Base-by-base conservation (phyloP, 1,284 basidiomycete genomes). In the Fomitopsis pinicola region DNA sequence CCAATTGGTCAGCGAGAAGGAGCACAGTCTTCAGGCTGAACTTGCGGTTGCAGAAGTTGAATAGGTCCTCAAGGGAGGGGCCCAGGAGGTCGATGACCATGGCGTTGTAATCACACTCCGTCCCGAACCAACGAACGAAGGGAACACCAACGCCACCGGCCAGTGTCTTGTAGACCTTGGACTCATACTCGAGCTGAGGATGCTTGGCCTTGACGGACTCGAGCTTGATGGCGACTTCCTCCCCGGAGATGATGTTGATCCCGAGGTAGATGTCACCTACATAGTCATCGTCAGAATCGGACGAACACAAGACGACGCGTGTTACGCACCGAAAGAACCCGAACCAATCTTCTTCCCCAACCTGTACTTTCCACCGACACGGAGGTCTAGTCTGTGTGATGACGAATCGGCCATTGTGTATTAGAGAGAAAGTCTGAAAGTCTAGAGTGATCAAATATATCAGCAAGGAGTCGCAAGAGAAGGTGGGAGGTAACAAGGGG, bases 301-400 rank as follows among this genome's bases (percentile, higher is more conserved):
- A 33, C 6, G 17, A 54, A 7, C 19, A 62, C 36, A 10, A 28
- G 38, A 44, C 8, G 26, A 36, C 14, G 22, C 15, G 1, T 55
- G 42, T 42, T 2, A 80, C 91, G 71, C 70, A 96, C 97, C 95
- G 73, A 98, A 98, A 59, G 97, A 98, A 65, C 97, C 97, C 53
- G 94, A 97, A 68, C 97, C 97, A 72, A 99, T 98, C 91, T 99
- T 99, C 86, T 98, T 98, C 66, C 97, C 97, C 68, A 99, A 91
- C 72, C 97, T 89, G 84, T 97, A 98, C 82, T 98, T 98, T 75
- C 96, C 95, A 72, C 97, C 96, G 50, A 98, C 96, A 69, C 95
- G 88, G 70, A 98, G 90, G 82, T 98, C 96, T 74, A 98, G 81
- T 78, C 87, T 84, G 76, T 89, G 88, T 56, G 87, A 80, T 55